Base-by-base conservation (phyloP, 805 yeast species). In the Metschnikowia continentalis region DNA sequence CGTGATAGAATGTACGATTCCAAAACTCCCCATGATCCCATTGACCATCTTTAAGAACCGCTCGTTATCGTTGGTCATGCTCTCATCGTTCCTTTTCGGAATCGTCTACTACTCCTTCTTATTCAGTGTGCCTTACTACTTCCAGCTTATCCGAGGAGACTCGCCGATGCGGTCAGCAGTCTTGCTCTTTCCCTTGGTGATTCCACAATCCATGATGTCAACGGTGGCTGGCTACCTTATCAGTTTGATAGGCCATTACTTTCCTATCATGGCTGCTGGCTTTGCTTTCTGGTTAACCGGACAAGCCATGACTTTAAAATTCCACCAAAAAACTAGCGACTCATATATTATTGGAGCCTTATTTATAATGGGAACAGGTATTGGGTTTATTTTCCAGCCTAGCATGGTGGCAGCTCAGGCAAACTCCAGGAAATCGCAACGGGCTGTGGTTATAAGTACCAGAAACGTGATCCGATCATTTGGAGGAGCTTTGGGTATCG, bases 401-500 rank as follows among this genome's bases (percentile, higher is more conserved):
- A 74, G 80, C 0, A 70, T 80, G 66, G 77, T 81, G 10, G 84
- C 84, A 1, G 72, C 74, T 35, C 84, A 75, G 59, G 82, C 83
- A 0, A 81, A 79, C 52, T 68, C 81, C 14, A 64, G 55, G 36
- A 72, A 75, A 46, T 68, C 75, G 3, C 86, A 82, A 54, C 63
- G 88, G 42, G 83, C 86, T 0, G 82, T 82, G 11, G 80, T 80
- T 13, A 80, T 81, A 8, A 72, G 83, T 2, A 70, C 83, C 1
- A 70, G 87, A 61, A 81, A 81, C 56, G 80, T 80, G 22, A 57
- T 79, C 43, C 67, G 87, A 49, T 77, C 83, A 2, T 74, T 83
- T 50, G 88, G 87, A 14, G 84, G 84, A n/a, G 75, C 86, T 1
- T 66, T 80, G 26, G 86, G 87, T 0, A 67, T 81, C 35, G 84